Base-by-base conservation (phyloP, 1,284 basidiomycete species). In the Trichosporon sp. region DNA sequence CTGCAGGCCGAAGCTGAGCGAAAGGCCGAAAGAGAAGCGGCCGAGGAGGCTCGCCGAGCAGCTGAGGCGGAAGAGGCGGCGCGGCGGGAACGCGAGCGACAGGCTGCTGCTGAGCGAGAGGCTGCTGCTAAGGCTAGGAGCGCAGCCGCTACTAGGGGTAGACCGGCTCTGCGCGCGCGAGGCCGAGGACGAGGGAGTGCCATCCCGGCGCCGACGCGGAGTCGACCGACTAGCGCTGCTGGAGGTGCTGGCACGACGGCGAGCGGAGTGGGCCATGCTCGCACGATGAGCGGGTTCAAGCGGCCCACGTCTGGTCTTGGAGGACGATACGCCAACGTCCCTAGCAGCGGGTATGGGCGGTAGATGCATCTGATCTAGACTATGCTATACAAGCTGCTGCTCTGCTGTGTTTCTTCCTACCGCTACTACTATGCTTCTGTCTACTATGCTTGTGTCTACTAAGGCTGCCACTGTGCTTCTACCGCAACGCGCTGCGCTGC, bases 271-370 rank as follows among this genome's bases (percentile, higher is more conserved):
- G n/a, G n/a, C 29, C 49, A 54, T 16, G 25, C 49, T 4, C 69
- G 70, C 6, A 58, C 72, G 14, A 54, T 27, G 6, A 54, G 25
- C 25, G 49, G 49, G 25, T 29, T 54, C 14, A 14, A 27, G 27
- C 27, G 49, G 8, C 49, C 49, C 4, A 14, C 49, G 3, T 54
- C 49, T 2, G 49, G 49, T 5, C 27, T 54, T 23, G 69, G 65
- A 10, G 75, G 75, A 21, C 65, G 71, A n/a, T 78, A 74, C 60
- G 67, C 70, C 19, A 68, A 77, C 68, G 77, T 80, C 4, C 73
- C 73, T 63, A 77, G 76, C 57, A 78, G 77, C 61, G 78, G 78
- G 14, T 80, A 80, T 61, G 78, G 78, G 0, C 76, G 36, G 29
- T 36, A 34, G 16, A n/a, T n/a, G n/a, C n/a, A n/a, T n/a, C n/a